Conservation (phyloP, 345 rosid species). For the Hypericum perforatum region DNA sequence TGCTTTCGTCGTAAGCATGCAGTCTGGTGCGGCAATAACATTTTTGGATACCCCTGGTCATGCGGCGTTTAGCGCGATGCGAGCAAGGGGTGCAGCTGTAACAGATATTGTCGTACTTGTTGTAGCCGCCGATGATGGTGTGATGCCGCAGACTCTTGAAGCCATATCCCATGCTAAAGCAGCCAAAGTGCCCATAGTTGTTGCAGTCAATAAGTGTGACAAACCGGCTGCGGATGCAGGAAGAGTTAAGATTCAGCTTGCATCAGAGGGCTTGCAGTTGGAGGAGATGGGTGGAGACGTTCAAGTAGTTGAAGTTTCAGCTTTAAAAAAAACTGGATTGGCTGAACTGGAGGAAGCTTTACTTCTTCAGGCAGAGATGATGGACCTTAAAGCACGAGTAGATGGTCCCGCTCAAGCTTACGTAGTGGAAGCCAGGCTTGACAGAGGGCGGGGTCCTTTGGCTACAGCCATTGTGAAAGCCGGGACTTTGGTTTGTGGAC, state of each 20-base stretch:
- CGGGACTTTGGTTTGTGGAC: conserved; percentile 75
- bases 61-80: conserved; percentile 93
- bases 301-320: conserved; percentile 90
- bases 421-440: conserved; percentile 91
- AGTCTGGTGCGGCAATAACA: conserved; percentile 77
- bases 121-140: conserved; percentile 95
- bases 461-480: conserved; percentile 83
- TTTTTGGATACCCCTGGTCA: conserved; percentile 95
- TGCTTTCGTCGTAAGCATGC: conserved; percentile 83
- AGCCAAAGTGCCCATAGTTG: conserved; percentile 83
- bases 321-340: conserved; percentile 58
- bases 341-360: conserved; percentile 77
- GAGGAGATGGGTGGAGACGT: conserved; percentile 93
- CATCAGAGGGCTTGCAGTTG: conserved; percentile 67
- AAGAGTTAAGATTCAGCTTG: conserved; percentile 76
- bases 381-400: conserved; percentile 74
- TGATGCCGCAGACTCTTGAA: conserved; percentile 96
- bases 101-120: conserved; percentile 92
- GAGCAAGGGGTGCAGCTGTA: conserved; percentile 94
- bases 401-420: conserved; percentile 96
- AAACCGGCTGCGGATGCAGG: conserved; percentile 74
- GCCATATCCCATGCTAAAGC: conserved; percentile 81
- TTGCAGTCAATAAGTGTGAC: conserved; percentile 89
- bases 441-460: conserved; percentile 81
- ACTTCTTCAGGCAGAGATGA: conserved; percentile 86